Percentiles rank a stretch among this genome's conserved stretches.
These are phyloP conservation scores for Chlorella sp. DNA, from an alignment of 139 green algal genomes.

Conservation along the genomic window DNA sequence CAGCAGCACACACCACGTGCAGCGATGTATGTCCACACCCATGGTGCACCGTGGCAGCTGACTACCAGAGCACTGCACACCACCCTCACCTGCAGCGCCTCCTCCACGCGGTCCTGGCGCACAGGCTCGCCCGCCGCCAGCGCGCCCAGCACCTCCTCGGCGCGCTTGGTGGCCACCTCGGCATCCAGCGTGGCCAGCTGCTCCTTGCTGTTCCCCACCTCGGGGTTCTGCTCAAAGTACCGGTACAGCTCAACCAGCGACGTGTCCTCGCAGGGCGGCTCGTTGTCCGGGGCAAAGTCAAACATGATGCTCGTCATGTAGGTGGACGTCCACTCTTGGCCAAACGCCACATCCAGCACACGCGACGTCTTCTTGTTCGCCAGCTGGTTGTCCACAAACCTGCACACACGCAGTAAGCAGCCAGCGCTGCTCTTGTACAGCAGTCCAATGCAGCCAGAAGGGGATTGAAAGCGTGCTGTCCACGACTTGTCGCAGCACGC, in stretches of 20 bases:
- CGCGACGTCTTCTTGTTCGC: slow-evolving; percentile 69
- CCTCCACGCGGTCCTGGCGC: slow-evolving; percentile 12
- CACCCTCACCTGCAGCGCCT: neutral
- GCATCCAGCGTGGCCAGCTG: slow-evolving; percentile 7
- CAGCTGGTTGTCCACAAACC: slow-evolving; percentile 61
- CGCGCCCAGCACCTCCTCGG: slow-evolving; percentile 1
- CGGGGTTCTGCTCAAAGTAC: slow-evolving; percentile 39
- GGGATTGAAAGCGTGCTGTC: neutral
- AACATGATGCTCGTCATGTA: slow-evolving; percentile 72
- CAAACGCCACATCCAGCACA: slow-evolving; percentile 64
- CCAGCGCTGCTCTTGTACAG: neutral
- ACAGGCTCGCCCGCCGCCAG: neutral
- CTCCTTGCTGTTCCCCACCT: slow-evolving; percentile 16
- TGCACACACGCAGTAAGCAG: slow-evolving; percentile 5
- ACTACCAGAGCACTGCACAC: too few relatives aligned
- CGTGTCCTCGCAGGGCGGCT: slow-evolving; percentile 32
- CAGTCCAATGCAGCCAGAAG: neutral
- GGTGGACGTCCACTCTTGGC: slow-evolving; percentile 29
- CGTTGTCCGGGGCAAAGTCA: slow-evolving; percentile 35
- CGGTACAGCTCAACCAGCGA: slow-evolving; percentile 34
- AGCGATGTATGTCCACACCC: too few relatives aligned
- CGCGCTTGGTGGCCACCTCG: neutral
- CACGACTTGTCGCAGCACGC: too few relatives aligned
- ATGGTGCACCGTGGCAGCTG: too few relatives aligned
- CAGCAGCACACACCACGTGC: too few relatives aligned